These are phyloP conservation scores for Crithidia expoeki DNA, from an alignment of 208 protist genomes.

Conservation along the genomic window DNA sequence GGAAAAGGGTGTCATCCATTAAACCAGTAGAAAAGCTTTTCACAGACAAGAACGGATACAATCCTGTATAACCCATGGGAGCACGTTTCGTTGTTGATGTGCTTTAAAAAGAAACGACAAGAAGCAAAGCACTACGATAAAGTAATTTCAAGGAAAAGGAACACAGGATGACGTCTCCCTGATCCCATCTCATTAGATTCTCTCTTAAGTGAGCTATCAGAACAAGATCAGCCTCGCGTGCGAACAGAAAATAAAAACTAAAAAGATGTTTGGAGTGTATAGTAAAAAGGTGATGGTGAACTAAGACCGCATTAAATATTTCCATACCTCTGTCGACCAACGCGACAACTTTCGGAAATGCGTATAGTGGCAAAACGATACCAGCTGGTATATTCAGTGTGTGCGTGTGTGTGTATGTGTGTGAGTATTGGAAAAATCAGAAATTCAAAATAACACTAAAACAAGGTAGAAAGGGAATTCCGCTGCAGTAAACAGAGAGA, in stretches of 20 bases:
- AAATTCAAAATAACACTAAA: no score
- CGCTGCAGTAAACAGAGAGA: no score
- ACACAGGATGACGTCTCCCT: conserved; percentile 10
- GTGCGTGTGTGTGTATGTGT: no score
- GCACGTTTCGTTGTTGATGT: not conserved
- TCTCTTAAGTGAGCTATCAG: not conserved
- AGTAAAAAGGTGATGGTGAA: not conserved
- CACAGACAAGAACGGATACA: not conserved
- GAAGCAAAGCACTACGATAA: not conserved
- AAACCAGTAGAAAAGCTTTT: not conserved
- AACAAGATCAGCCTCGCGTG: not conserved
- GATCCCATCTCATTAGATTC: not conserved
- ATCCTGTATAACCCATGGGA: not conserved
- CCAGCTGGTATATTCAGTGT: not conserved
- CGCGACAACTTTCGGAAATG: not conserved
- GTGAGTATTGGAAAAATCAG: no score
- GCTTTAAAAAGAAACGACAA: not conserved
- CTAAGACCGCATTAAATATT: conserved; percentile 2
- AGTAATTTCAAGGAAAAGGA: conserved; percentile 1
- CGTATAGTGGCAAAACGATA: not conserved
- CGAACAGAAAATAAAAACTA: not conserved
- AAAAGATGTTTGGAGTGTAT: conserved; percentile 1
- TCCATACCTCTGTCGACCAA: not conserved
- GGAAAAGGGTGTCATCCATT: no score
- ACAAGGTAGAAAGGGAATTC: no score